Evolutionary conservation across 1,284 basidiomycete species (phyloP).

Genomic region (Pisolithus thermaeus): DNA sequence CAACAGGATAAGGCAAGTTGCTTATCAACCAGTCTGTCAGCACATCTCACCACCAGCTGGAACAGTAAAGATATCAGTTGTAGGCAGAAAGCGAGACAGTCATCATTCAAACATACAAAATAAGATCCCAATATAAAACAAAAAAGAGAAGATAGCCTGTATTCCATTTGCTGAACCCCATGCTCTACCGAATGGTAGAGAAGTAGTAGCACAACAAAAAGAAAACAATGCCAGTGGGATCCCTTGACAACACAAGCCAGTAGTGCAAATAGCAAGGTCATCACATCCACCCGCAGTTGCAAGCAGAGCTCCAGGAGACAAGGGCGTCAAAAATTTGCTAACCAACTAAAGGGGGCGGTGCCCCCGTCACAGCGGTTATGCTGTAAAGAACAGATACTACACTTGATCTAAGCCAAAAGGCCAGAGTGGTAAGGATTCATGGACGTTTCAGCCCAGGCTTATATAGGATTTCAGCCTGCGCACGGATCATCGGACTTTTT

Average conservation of each 20-base stretch:
- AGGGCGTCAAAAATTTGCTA: constrained; percentile 4
- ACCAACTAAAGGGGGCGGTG: too few species aligned
- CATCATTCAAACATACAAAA: not conserved
- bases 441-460: too few species aligned
- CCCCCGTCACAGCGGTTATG: too few species aligned
- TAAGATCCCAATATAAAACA: too few species aligned
- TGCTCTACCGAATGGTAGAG: not conserved
- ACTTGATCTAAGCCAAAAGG: constrained; percentile 92
- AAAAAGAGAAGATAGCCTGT: too few species aligned
- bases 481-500: too few species aligned
- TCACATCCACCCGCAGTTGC: constrained; percentile 8
- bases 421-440: constrained; percentile 65
- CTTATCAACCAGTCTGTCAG: too few species aligned
- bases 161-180: not conserved
- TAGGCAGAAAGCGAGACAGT: too few species aligned
- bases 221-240: constrained; percentile 1
- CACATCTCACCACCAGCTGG: too few species aligned
- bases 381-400: constrained; percentile 90
- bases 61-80: too few species aligned
- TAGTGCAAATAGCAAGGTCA: constrained; percentile 12
- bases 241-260: constrained; percentile 10
- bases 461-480: too few species aligned
- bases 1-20: too few species aligned
- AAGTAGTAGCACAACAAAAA: constrained; percentile 2
- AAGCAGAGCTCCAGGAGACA: constrained; percentile 10